Percentiles rank a stretch among this genome's conserved stretches.
Conservation (phyloP, 2,329 filamentous ascomycete species). For the Xylariaceae sp. region DNA sequence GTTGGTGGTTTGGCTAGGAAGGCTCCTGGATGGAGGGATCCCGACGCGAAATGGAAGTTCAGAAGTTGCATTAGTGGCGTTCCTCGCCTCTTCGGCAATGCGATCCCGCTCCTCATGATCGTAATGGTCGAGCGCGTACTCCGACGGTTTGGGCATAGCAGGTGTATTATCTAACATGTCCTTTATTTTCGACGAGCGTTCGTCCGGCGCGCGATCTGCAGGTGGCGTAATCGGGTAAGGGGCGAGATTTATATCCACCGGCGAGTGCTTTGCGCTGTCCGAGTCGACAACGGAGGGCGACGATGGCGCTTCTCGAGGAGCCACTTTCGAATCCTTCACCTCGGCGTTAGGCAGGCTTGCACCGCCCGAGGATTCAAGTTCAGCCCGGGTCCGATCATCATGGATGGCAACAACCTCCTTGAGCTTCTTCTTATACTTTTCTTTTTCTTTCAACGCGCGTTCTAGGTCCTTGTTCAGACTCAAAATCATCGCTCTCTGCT, state of each 20-base stretch:
- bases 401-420: slow-evolving; percentile 60
- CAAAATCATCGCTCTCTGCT: slow-evolving; percentile 88
- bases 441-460: slow-evolving; percentile 85
- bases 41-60: slow-evolving; percentile 47
- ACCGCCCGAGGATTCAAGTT: slow-evolving; percentile 17
- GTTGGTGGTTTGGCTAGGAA: slow-evolving; percentile 41
- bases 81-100: slow-evolving; percentile 40
- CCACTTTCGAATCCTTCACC: slow-evolving; percentile 27
- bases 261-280: slow-evolving; percentile 49
- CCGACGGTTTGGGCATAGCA: slow-evolving; percentile 55
- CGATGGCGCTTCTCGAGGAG: slow-evolving; percentile 34
- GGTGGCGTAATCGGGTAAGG: slow-evolving; percentile 63
- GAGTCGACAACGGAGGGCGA: slow-evolving; percentile 46
- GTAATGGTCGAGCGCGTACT: slow-evolving; percentile 53
- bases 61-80: slow-evolving; percentile 39
- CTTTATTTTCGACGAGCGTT: slow-evolving; percentile 39
- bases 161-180: slow-evolving; percentile 52
- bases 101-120: slow-evolving; percentile 51
- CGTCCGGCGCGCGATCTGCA: slow-evolving; percentile 41
- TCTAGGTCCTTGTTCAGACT: slow-evolving; percentile 94
- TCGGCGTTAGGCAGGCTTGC: slow-evolving; percentile 23
- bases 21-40: slow-evolving; percentile 51
- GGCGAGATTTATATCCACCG: slow-evolving; percentile 54
- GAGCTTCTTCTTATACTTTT: slow-evolving; percentile 83
- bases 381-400: slow-evolving; percentile 22